Evolutionary conservation across 257 asterid genomes (phyloP).

Genomic region (Capsicum baccatum): DNA sequence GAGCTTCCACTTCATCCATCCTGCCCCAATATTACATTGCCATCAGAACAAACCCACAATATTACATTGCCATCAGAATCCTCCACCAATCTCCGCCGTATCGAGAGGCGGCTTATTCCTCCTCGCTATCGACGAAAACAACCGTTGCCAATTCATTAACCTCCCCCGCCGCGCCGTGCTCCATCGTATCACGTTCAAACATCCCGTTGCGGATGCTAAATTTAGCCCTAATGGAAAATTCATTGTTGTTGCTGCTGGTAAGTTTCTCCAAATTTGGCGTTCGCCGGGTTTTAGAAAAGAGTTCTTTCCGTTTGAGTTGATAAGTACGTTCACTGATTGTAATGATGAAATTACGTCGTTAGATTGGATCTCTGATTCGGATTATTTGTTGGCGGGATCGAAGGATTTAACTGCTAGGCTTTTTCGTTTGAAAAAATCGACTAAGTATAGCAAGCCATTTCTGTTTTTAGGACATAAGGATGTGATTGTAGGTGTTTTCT

Average conservation of each 20-base stretch:
- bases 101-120: slow-evolving; percentile 62
- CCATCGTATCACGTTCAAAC: slow-evolving; percentile 81
- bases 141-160: slow-evolving; percentile 84
- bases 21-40: too few species aligned
- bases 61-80: slow-evolving; percentile 80
- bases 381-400: slow-evolving; percentile 73
- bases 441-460: slow-evolving; percentile 20
- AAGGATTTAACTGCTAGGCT: slow-evolving; percentile 84
- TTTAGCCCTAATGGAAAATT: slow-evolving; percentile 82
- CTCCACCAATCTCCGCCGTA: slow-evolving; percentile 76
- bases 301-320: slow-evolving; percentile 79
- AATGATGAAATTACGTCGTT: slow-evolving; percentile 67
- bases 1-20: too few species aligned
- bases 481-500: too few species aligned
- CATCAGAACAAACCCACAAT: background rate
- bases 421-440: slow-evolving; percentile 55
- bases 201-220: slow-evolving; percentile 63
- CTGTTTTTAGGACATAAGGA: too few species aligned
- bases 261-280: slow-evolving; percentile 88
- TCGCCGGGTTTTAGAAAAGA: slow-evolving; percentile 50
- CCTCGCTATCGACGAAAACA: slow-evolving; percentile 83
- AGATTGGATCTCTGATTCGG: slow-evolving; percentile 87
- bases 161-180: slow-evolving; percentile 80
- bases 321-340: slow-evolving; percentile 76
- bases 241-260: slow-evolving; percentile 89